Conservation (phyloP, 1,284 basidiomycete genomes). For the Rugosomyces carneus region DNA sequence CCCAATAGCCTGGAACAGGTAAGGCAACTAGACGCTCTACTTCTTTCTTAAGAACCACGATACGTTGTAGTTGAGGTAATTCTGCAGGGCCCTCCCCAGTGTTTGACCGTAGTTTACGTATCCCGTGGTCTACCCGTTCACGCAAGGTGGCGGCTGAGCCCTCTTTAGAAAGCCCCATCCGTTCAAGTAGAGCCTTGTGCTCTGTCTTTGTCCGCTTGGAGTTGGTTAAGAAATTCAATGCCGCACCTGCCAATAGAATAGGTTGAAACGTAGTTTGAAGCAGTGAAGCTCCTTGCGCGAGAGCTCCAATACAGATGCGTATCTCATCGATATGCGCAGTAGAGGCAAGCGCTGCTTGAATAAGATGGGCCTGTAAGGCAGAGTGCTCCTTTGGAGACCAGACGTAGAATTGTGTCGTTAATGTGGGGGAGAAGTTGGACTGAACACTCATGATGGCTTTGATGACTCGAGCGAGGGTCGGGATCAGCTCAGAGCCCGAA, state of each 20-base stretch:
- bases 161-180: constrained; percentile 31
- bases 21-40: constrained; percentile 39
- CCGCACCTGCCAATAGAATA: constrained; percentile 36
- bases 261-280: constrained; percentile 43
- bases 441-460: constrained; percentile 24
- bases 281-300: constrained; percentile 40
- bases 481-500: constrained; percentile 25
- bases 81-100: constrained; percentile 25
- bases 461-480: constrained; percentile 31
- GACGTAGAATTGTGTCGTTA: constrained; percentile 38
- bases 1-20: constrained; percentile 44
- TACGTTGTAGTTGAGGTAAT: constrained; percentile 36
- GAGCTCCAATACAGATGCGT: constrained; percentile 39
- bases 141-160: constrained; percentile 33
- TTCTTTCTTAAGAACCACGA: constrained; percentile 39
- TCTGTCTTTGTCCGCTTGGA: constrained; percentile 29
- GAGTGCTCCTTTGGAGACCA: constrained; percentile 35
- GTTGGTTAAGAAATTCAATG: constrained; percentile 35
- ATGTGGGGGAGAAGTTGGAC: constrained; percentile 13
- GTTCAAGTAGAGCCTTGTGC: constrained; percentile 31
- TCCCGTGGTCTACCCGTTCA: constrained; percentile 28
- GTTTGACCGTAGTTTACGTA: constrained; percentile 27
- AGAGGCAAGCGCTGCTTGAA: constrained; percentile 34
- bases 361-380: constrained; percentile 35
- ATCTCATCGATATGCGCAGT: constrained; percentile 28